Evolutionary conservation across 2,329 filamentous ascomycete species (phyloP).

Genomic region (Endothia cerciana): DNA sequence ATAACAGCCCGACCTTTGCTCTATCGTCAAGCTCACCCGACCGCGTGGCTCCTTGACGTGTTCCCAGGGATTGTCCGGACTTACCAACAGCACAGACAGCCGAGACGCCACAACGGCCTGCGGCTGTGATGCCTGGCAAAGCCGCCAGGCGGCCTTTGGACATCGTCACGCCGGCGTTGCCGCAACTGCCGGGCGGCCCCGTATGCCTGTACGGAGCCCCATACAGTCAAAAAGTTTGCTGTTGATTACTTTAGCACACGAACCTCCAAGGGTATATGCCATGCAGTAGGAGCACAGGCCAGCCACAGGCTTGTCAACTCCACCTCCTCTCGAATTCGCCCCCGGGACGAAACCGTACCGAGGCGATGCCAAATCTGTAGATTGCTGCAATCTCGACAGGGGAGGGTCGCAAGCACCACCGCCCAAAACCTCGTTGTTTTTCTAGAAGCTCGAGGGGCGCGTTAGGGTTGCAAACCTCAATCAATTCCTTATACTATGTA

Average conservation of each 20-base stretch:
- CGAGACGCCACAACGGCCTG: background rate
- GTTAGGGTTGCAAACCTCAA: background rate
- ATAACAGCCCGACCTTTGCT: too few relatives aligned
- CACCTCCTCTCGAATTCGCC: slow-evolving; percentile 5
- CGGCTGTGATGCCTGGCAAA: background rate
- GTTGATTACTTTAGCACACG: slow-evolving; percentile 2
- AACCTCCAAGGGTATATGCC: background rate
- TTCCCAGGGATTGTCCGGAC: too few relatives aligned
- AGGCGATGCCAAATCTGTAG: background rate
- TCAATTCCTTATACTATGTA: background rate
- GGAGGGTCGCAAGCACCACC: background rate
- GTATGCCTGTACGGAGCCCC: slow-evolving; percentile 5
- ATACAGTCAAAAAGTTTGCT: background rate
- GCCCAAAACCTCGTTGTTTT: slow-evolving; percentile 4
- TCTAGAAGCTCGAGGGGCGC: background rate
- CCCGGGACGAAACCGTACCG: background rate
- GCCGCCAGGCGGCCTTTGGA: background rate
- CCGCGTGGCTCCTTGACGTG: background rate
- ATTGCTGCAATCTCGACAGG: slow-evolving; percentile 6
- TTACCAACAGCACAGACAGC: background rate
- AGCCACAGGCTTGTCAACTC: background rate
- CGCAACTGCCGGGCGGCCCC: slow-evolving; percentile 23
- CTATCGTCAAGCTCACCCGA: background rate
- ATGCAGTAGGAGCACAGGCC: too few relatives aligned
- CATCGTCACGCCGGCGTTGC: slow-evolving; percentile 18